A percentile compares a stretch with the other conserved stretches of the same genome.
Evolutionary conservation across 805 yeast genomes (phyloP).

Genomic region (Ogataea methanolica): DNA sequence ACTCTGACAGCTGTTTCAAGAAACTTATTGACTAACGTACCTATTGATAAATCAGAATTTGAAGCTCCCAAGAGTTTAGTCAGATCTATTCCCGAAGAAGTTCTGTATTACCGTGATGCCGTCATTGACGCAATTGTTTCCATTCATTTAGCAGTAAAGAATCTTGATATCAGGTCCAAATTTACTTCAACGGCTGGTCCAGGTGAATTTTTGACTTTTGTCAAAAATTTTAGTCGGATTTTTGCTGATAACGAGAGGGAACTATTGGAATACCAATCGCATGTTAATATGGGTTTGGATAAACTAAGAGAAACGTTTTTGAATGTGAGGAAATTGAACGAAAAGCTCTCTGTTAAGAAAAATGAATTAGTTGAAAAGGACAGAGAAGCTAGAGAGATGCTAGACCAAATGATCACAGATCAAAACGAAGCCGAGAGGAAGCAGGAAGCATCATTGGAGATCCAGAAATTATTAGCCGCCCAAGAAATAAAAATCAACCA

Average conservation of each 20-base stretch:
- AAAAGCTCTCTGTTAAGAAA: constrained; percentile 50
- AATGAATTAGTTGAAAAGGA: constrained; percentile 50
- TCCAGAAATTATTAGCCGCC: constrained; percentile 60
- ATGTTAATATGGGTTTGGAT: constrained; percentile 68
- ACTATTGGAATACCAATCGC: constrained; percentile 65
- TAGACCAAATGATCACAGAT: constrained; percentile 70
- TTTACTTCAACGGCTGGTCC: constrained; percentile 37
- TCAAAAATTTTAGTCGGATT: constrained; percentile 38
- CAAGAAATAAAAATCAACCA: constrained; percentile 60
- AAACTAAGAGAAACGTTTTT: constrained; percentile 72
- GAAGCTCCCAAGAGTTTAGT: constrained; percentile 27
- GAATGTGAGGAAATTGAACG: constrained; percentile 58
- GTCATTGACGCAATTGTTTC: constrained; percentile 42
- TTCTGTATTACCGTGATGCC: constrained; percentile 26
- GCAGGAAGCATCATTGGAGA: constrained; percentile 76
- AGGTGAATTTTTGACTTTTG: constrained; percentile 48
- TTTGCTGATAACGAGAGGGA: constrained; percentile 41
- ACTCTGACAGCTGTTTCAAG: constrained; percentile 49
- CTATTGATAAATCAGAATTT: constrained; percentile 48
- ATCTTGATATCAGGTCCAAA: neutral
- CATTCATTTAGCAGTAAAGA: constrained; percentile 35
- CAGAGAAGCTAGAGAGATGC: constrained; percentile 61
- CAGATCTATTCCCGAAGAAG: constrained; percentile 8
- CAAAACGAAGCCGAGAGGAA: constrained; percentile 92
- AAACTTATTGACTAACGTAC: constrained; percentile 29